Percentiles rank a stretch among this genome's conserved stretches.
These are phyloP conservation scores for Neurospora terricola DNA, from an alignment of 495 filamentous ascomycete species.

Conservation along the genomic window DNA sequence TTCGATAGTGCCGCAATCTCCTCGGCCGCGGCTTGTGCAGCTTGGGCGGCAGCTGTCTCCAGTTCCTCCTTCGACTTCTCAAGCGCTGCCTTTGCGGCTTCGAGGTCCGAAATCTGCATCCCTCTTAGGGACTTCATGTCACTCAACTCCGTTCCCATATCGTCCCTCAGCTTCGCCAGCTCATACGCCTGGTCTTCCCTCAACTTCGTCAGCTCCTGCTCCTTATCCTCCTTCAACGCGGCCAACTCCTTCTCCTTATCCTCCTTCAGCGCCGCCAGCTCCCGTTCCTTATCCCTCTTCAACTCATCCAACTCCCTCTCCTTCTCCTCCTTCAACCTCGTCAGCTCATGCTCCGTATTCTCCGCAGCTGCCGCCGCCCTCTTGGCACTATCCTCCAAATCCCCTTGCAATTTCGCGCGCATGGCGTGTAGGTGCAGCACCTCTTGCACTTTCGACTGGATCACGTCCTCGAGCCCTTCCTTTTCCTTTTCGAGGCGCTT, in stretches of 20 bases:
- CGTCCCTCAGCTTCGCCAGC: slow-evolving; percentile 3
- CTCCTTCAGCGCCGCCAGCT: not conserved
- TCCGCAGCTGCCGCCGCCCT: slow-evolving; percentile 11
- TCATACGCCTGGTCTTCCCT: slow-evolving; percentile 1
- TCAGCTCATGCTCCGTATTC: slow-evolving; percentile 4
- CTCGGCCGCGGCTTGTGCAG: slow-evolving; percentile 14
- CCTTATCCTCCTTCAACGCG: not conserved
- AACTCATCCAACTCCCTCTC: slow-evolving; percentile 4
- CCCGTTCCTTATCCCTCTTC: slow-evolving; percentile 1
- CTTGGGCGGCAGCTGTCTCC: slow-evolving; percentile 18
- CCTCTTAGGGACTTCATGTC: not conserved
- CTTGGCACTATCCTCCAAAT: slow-evolving; percentile 17
- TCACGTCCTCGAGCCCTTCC: slow-evolving; percentile 17
- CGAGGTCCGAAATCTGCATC: slow-evolving; percentile 7
- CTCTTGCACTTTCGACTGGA: slow-evolving; percentile 21
- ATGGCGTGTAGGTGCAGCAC: slow-evolving; percentile 18
- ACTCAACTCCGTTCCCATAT: slow-evolving; percentile 2
- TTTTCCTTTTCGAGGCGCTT: slow-evolving; percentile 17
- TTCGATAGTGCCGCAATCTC: slow-evolving; percentile 18
- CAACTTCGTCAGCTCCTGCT: not conserved
- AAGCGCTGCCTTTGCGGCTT: slow-evolving; percentile 14
- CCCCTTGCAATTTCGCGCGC: slow-evolving; percentile 14
- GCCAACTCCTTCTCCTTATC: slow-evolving; percentile 6
- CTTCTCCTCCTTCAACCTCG: slow-evolving; percentile 1
- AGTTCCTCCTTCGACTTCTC: slow-evolving; percentile 17